These are phyloP conservation scores for Rhizopogon sp. DNA, from an alignment of 768 basidiomycete species.

Conservation along the genomic window DNA sequence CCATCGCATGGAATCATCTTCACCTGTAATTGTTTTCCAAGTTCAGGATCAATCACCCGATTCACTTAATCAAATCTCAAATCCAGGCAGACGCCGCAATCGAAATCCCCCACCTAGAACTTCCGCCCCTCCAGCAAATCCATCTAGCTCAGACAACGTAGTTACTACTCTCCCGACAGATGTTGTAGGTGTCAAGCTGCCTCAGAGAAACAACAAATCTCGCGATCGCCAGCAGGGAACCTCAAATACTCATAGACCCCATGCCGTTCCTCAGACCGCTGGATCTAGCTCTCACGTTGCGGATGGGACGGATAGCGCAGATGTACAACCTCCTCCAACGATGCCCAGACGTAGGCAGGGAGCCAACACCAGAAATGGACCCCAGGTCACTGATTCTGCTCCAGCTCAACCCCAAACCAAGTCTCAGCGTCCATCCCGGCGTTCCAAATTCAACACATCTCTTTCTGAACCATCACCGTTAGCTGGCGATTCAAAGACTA, in stretches of 20 bases:
- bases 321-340: no score
- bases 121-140: background rate
- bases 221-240: background rate
- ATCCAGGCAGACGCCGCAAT: background rate
- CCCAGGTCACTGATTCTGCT: background rate
- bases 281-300: background rate
- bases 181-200: background rate
- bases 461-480: conserved; percentile 21
- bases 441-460: conserved; percentile 30
- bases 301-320: no score
- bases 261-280: background rate
- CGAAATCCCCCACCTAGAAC: background rate
- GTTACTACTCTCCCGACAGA: background rate
- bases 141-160: background rate
- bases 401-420: background rate
- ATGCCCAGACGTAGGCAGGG: background rate
- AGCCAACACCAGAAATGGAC: no score
- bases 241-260: background rate
- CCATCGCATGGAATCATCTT: background rate
- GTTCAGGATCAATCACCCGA: background rate
- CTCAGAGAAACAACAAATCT: background rate
- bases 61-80: background rate
- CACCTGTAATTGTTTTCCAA: background rate
- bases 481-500: background rate
- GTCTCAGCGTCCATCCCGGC: conserved; percentile 21